Conservation (phyloP, 345 rosid genomes). For the Camelina sativa region DNA sequence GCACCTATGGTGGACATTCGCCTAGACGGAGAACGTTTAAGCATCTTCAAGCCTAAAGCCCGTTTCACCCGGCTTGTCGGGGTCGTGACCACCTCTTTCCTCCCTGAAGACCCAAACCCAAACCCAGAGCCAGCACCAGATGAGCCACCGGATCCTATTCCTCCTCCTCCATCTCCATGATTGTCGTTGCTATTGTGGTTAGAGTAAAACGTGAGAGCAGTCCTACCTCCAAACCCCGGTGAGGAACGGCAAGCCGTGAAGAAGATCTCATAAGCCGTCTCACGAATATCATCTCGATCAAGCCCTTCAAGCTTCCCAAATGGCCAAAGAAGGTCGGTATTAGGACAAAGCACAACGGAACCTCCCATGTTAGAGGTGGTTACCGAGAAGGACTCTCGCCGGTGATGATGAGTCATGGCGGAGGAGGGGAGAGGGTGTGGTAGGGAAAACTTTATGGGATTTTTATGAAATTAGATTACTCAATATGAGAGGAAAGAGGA, state of each 20-base stretch:
- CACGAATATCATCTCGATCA: slow-evolving; percentile 71
- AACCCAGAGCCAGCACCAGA: slow-evolving; percentile 35
- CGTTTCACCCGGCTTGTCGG: slow-evolving; percentile 75
- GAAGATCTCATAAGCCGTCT: slow-evolving; percentile 87
- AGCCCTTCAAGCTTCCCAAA: slow-evolving; percentile 62
- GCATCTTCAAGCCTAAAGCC: slow-evolving; percentile 75
- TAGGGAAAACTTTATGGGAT: slow-evolving; percentile 15
- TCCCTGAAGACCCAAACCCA: slow-evolving; percentile 52
- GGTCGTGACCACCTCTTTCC: slow-evolving; percentile 79
- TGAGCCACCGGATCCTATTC: slow-evolving; percentile 40
- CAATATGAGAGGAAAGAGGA: slow-evolving; percentile 52
- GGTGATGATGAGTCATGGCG: slow-evolving; percentile 56
- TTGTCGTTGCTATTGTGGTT: slow-evolving; percentile 49
- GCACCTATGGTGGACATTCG: slow-evolving; percentile 56
- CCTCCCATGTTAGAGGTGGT: slow-evolving; percentile 45
- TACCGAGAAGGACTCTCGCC: slow-evolving; percentile 59
- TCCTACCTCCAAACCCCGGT: slow-evolving; percentile 81
- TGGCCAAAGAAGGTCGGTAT: slow-evolving; percentile 75
- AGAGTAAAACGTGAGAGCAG: slow-evolving; percentile 68
- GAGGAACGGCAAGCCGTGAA: slow-evolving; percentile 87
- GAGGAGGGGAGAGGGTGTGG: slow-evolving; percentile 34
- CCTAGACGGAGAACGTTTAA: slow-evolving; percentile 72
- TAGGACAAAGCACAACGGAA: slow-evolving; percentile 36
- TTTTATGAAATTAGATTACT: slow-evolving; percentile 46
- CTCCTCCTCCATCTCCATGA: slow-evolving; percentile 47